Evolutionary conservation across 768 basidiomycete species (phyloP).

Genomic region (Thelephora ganbajun): DNA sequence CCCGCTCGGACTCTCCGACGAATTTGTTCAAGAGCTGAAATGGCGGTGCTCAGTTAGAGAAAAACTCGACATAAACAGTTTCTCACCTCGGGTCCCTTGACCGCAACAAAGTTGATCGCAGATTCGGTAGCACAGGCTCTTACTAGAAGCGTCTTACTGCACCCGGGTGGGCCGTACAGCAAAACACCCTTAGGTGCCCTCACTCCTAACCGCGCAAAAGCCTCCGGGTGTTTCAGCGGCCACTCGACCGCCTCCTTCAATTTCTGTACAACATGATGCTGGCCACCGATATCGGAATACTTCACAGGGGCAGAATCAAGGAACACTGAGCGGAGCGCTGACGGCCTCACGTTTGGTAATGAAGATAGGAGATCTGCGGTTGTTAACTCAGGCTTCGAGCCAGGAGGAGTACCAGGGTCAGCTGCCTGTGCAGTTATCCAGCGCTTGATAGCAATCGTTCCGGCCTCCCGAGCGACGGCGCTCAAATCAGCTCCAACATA

Average conservation of each 20-base stretch:
- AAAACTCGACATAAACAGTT: background rate
- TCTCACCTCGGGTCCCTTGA: conserved; percentile 91
- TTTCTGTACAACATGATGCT: conserved; percentile 66
- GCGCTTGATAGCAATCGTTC: conserved; percentile 81
- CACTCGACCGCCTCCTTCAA: conserved; percentile 89
- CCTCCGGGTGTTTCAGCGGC: conserved; percentile 79
- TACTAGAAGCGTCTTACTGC: conserved; percentile 88
- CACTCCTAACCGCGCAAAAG: conserved; percentile 80
- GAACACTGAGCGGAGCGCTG: conserved; percentile 89
- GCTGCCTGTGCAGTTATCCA: conserved; percentile 29
- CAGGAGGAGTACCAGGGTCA: background rate
- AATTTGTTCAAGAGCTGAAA: conserved; percentile 88
- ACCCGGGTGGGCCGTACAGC: conserved; percentile 93
- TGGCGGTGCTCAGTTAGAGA: background rate
- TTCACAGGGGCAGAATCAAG: conserved; percentile 71
- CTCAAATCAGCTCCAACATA: conserved; percentile 95
- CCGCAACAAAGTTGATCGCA: conserved; percentile 90
- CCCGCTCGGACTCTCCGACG: conserved; percentile 93
- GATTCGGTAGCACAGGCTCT: conserved; percentile 88
- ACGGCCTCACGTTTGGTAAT: conserved; percentile 73
- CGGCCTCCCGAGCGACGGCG: conserved; percentile 86
- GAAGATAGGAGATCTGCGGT: conserved; percentile 60
- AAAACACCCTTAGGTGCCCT: conserved; percentile 81
- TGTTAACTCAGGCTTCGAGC: conserved; percentile 19
- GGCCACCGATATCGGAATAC: conserved; percentile 87